A percentile compares a stretch with the other conserved stretches of the same genome.
phyloP scores from a whole-genome alignment of 2,329 filamentous ascomycete species.

The Fusarium xylarioides region DNA sequence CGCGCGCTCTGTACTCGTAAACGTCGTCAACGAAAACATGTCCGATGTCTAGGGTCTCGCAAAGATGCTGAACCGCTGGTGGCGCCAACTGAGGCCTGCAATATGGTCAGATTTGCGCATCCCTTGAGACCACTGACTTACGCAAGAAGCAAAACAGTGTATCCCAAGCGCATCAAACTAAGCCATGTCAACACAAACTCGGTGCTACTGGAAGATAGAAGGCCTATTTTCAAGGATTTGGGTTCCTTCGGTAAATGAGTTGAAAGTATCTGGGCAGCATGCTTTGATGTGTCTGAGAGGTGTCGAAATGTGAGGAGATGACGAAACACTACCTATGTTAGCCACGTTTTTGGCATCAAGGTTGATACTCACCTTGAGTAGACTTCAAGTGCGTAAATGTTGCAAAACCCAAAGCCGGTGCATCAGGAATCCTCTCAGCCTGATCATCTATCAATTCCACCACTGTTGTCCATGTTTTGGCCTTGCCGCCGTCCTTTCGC shows the following conservation, averaged over 20 bases:
- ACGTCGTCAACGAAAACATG: slow-evolving; percentile 57
- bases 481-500: slow-evolving; percentile 16
- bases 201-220: slow-evolving; percentile 65
- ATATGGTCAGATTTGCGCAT: neutral
- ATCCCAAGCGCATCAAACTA: slow-evolving; percentile 64
- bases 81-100: slow-evolving; percentile 56
- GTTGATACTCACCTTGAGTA: neutral
- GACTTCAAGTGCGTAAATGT: slow-evolving; percentile 21
- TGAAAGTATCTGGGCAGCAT: slow-evolving; percentile 45
- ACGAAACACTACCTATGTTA: neutral
- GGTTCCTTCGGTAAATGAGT: neutral
- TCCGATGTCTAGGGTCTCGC: slow-evolving; percentile 53
- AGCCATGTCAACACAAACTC: slow-evolving; percentile 70
- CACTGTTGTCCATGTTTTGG: slow-evolving; percentile 54
- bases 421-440: slow-evolving; percentile 48
- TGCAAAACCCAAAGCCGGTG: slow-evolving; percentile 62
- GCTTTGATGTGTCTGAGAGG: slow-evolving; percentile 44
- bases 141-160: slow-evolving; percentile 65
- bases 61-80: slow-evolving; percentile 62
- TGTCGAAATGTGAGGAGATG: slow-evolving; percentile 43
- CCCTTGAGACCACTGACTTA: slow-evolving; percentile 34
- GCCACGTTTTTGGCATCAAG: accelerated
- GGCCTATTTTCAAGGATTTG: slow-evolving; percentile 43
- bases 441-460: slow-evolving; percentile 61
- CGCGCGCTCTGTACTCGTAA: neutral